Conservation (phyloP, 2,329 filamentous ascomycete genomes). For the Neospermospora avenae region DNA sequence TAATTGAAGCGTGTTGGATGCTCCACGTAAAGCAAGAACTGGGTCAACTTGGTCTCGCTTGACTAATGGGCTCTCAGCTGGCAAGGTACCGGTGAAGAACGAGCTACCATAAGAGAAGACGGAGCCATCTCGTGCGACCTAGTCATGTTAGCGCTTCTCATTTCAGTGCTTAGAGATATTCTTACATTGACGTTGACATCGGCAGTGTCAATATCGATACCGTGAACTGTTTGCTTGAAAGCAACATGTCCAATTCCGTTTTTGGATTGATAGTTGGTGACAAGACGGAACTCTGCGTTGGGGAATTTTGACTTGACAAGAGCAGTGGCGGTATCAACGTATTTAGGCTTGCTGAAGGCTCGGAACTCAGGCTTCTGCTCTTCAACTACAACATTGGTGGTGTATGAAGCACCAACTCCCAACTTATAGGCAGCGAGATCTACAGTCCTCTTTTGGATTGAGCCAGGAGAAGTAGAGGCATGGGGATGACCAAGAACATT, state of each 20-base stretch:
- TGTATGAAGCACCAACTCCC: conserved; percentile 9
- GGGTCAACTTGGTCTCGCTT: conserved; percentile 5
- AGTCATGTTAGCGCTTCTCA: background rate
- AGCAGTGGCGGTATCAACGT: conserved; percentile 44
- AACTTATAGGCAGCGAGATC: conserved; percentile 7
- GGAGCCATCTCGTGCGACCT: background rate
- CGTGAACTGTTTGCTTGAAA: conserved; percentile 8
- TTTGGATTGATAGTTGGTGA: conserved; percentile 43
- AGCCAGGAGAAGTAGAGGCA: background rate
- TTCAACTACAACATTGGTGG: conserved; percentile 3
- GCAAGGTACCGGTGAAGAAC: conserved; percentile 1
- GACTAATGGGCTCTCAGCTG: background rate
- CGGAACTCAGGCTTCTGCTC: conserved; percentile 1
- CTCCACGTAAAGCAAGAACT: background rate
- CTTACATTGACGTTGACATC: conserved; percentile 8
- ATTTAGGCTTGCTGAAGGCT: conserved; percentile 22
- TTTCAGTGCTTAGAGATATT: background rate
- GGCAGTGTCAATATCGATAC: conserved; percentile 7
- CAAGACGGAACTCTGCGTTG: conserved; percentile 45
- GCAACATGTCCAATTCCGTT: conserved; percentile 5
- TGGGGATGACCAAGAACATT: conserved; percentile 9
- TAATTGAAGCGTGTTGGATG: background rate
- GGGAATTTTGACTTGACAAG: conserved; percentile 41
- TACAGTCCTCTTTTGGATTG: conserved; percentile 8
- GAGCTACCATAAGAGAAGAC: conserved; percentile 5